A percentile compares a stretch with the other conserved stretches of the same genome.
Evolutionary conservation across 2,329 filamentous ascomycete genomes (phyloP).

Genomic region (Xylariaceae sp.): DNA sequence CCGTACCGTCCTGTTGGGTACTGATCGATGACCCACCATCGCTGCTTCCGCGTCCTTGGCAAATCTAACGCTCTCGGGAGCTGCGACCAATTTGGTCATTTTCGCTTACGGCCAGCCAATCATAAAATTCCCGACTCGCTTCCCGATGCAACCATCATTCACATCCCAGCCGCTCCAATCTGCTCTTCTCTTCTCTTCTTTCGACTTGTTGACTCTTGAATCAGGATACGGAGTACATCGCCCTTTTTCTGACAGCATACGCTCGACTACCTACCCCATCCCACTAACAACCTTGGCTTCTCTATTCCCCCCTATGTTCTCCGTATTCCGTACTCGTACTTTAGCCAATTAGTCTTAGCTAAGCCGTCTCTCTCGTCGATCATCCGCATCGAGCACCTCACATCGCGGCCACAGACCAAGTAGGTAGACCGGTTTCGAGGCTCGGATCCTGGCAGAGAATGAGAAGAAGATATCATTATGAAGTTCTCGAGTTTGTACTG

Average conservation of each 20-base stretch:
- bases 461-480: conserved; percentile 1
- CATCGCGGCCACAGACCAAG: conserved; percentile 2
- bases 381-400: background rate
- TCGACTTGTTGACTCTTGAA: too few relatives aligned
- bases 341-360: background rate
- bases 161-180: conserved; percentile 4
- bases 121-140: conserved; percentile 30
- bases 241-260: too few relatives aligned
- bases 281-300: too few relatives aligned
- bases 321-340: too few relatives aligned
- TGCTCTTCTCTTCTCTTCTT: background rate
- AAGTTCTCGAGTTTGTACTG: conserved; percentile 6
- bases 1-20: too few relatives aligned
- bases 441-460: background rate
- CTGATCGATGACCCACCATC: background rate
- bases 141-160: conserved; percentile 24
- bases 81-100: conserved; percentile 18
- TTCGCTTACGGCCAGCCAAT: conserved; percentile 31
- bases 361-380: background rate
- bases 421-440: background rate
- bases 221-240: too few relatives aligned
- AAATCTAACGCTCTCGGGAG: conserved; percentile 17
- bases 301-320: too few relatives aligned
- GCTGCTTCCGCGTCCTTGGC: conserved; percentile 10
- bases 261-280: too few relatives aligned